A percentile compares a stretch with the other conserved stretches of the same genome.
Evolutionary conservation across 1,284 basidiomycete species (phyloP).

Genomic region (Limonomyces culmigenus): DNA sequence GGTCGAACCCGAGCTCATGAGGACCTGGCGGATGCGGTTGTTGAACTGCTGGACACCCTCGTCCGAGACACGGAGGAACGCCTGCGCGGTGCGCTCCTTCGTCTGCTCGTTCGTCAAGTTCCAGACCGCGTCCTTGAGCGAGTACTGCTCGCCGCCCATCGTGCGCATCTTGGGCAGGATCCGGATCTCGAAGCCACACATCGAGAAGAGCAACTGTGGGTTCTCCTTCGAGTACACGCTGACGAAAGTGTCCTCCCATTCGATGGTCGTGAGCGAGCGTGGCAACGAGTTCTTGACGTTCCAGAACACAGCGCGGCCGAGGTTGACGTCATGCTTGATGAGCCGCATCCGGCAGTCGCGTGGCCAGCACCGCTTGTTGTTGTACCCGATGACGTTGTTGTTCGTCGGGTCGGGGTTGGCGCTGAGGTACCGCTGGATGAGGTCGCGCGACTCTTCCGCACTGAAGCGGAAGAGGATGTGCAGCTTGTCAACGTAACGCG

Average conservation of each 20-base stretch:
- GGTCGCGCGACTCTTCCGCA: conserved; percentile 94
- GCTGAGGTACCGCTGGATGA: conserved; percentile 94
- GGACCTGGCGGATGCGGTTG: conserved; percentile 88
- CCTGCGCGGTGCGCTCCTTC: conserved; percentile 95
- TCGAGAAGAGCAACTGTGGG: conserved; percentile 94
- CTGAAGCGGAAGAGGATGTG: conserved; percentile 96
- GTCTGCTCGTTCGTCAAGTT: conserved; percentile 91
- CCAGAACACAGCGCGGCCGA: conserved; percentile 98
- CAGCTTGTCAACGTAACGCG: conserved; percentile 84
- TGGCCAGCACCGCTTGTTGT: conserved; percentile 99
- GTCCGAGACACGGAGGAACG: conserved; percentile 94
- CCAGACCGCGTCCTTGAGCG: conserved; percentile 94
- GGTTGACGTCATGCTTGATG: conserved; percentile 98
- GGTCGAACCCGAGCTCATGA: conserved; percentile 98
- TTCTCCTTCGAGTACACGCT: conserved; percentile 97
- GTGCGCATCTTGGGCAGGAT: conserved; percentile 93
- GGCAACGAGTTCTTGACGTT: conserved; percentile 97
- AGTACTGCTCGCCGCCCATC: conserved; percentile 91
- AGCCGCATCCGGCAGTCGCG: conserved; percentile 97
- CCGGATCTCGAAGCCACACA: conserved; percentile 96
- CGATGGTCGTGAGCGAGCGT: conserved; percentile 92
- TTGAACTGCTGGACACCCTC: conserved; percentile 95
- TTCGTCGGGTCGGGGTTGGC: conserved; percentile 98
- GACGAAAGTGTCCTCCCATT: conserved; percentile 96
- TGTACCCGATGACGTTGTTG: conserved; percentile 97